Conservation (phyloP, 768 basidiomycete species). For the Trametes punicea region DNA sequence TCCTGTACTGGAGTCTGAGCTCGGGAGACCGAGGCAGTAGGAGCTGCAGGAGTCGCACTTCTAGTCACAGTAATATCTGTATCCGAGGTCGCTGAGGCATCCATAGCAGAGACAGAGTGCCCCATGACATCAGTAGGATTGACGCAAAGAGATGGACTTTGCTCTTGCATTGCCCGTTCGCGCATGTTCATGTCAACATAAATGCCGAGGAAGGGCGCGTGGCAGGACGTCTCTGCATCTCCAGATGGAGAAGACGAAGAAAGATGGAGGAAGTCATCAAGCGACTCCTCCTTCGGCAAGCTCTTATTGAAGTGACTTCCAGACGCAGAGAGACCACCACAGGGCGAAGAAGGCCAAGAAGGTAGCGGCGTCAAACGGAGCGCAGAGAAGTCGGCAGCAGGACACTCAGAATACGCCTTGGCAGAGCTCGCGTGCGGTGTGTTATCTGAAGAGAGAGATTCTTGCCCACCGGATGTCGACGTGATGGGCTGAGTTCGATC, state of each 20-base stretch:
- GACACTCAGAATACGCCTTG: constrained; percentile 21
- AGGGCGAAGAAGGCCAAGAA: not conserved
- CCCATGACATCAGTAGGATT: constrained; percentile 40
- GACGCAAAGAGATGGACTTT: constrained; percentile 29
- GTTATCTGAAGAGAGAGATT: not conserved
- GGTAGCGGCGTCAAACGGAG: not conserved
- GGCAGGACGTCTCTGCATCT: not conserved
- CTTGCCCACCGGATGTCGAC: not conserved
- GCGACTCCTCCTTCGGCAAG: not conserved
- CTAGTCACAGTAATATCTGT: not conserved
- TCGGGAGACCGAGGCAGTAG: not conserved
- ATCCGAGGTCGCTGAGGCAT: not conserved
- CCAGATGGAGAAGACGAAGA: not conserved
- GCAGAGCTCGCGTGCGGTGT: not conserved
- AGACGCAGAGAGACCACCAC: not conserved
- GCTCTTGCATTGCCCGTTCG: constrained; percentile 21
- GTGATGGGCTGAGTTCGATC: not conserved
- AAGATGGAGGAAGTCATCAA: constrained; percentile 3
- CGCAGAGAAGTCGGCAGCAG: constrained; percentile 17
- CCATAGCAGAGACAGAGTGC: not conserved
- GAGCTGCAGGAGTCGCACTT: not conserved
- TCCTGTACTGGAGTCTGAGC: not conserved
- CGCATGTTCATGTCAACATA: constrained; percentile 37
- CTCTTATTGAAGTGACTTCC: not conserved
- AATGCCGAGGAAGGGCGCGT: constrained; percentile 23